A percentile compares a stretch with the other conserved stretches of the same genome.
Conservation (phyloP, 768 basidiomycete species). For the Pleurotus cornucopiae region DNA sequence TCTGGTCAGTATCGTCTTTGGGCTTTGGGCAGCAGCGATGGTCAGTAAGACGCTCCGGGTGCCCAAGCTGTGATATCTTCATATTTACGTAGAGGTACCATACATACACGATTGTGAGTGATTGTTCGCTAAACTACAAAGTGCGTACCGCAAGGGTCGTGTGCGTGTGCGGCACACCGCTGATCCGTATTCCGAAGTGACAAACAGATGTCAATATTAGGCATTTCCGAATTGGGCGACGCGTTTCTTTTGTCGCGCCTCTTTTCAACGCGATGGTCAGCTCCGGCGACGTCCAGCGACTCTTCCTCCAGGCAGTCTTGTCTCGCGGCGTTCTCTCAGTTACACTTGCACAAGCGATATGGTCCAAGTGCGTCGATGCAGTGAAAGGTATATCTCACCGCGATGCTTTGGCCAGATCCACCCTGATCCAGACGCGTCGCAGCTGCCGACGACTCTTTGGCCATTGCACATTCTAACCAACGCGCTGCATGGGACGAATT, state of each 20-base stretch:
- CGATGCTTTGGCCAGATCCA: background rate
- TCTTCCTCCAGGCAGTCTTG: constrained; percentile 77
- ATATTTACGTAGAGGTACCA: background rate
- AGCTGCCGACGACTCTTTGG: constrained; percentile 54
- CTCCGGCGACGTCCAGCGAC: constrained; percentile 62
- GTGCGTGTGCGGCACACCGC: background rate
- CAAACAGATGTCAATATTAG: background rate
- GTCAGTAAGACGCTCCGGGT: constrained; percentile 94
- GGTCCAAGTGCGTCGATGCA: constrained; percentile 61
- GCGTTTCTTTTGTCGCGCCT: background rate
- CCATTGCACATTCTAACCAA: constrained; percentile 35
- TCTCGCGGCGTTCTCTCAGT: constrained; percentile 68
- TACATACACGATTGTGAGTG: background rate
- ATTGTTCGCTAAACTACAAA: background rate
- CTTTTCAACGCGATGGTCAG: constrained; percentile 31
- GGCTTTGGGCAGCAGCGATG: constrained; percentile 91
- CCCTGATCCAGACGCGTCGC: constrained; percentile 11
- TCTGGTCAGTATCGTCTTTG: constrained; percentile 72
- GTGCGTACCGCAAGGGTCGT: background rate
- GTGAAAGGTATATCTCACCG: constrained; percentile 52
- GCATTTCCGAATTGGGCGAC: constrained; percentile 1
- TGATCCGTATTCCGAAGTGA: background rate
- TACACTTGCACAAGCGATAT: constrained; percentile 59
- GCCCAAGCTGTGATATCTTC: constrained; percentile 54
- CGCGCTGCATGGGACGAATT: constrained; percentile 57